Base-by-base conservation (phyloP, 805 yeast genomes). In the Torulaspora quercuum region DNA sequence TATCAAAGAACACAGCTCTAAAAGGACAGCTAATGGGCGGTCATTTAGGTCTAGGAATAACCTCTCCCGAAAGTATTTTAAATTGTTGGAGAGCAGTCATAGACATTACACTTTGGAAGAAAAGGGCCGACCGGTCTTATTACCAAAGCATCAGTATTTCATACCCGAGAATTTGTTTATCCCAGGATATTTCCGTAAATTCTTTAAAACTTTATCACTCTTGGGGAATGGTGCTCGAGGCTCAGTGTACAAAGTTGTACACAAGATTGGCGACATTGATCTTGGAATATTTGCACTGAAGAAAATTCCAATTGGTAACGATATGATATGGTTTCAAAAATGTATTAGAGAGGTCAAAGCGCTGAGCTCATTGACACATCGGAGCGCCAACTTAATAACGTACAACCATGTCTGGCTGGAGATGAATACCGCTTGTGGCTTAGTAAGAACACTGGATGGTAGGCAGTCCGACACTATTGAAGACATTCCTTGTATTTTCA, bases 381-480 rank as follows among this genome's bases (percentile, higher is more conserved):
- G 61, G 24, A 65, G 67, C 45, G 66, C 73, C 29, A 82, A 87
- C 56, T 69, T 88, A 48, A 85, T 88, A 17, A 75, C 82, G 13
- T 88, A 88, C 55, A 87, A 88, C 53, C 96, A 88, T 60, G 95
- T 87, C 16, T 88, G 96, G 96, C 59, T 88, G 20, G 96, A 88
- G 53, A 68, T 80, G 51, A 58, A 69, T 49, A 64, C 80, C 38
- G 69, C 82, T 25, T 65, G 68, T 32, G 63, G 62, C 5, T 35
- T 57, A 4, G 49, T 52, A 3, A 36, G 46, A 22, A 41, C 49
- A 1, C 19, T 42, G 9, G 45, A 50, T 8, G 50, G 53, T 4
- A 33, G 45, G 14, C 48, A 40, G 5, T 33, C 42, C 3, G 46
- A 35, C 12, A 39, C 41, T 6, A 30, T 33, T 9, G 46, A 42